Evolutionary conservation across 2,329 filamentous ascomycete genomes (phyloP), one percentile per base, ranked within the genome.

Genomic region (Trichoderma arundinaceum): DNA sequence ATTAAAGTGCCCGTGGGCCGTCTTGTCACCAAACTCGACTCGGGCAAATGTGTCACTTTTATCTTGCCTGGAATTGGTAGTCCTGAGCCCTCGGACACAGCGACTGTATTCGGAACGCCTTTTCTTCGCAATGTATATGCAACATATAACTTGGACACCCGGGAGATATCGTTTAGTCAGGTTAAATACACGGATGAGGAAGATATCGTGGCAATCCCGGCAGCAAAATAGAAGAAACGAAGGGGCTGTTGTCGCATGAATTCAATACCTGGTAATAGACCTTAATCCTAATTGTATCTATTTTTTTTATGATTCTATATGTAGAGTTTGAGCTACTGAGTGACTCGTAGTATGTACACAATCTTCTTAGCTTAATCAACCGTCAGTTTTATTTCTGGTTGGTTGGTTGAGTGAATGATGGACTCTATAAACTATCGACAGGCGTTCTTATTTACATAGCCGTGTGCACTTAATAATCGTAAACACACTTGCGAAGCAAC

Each of bases 141-240:
- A 22, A 61, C 58, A 1, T 61, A 48, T 12, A 61, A 61, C 35
- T 10, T 61, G 58, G 58, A 61, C 13, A 51, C 43, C 12, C 9
- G 38, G 44, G 46, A 49, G 19, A 7, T 61, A 44, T 35, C 44
- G 12, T 61, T 39, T 51, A 41, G 46, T 10, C 58, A 61, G 35
- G 58, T 61, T n/a, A 61, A 61, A 33, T 61, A 61, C 41, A 49
- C 58, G 2, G 44, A 61, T 28, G 58, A 61, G 46, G 58, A 61
- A 19, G 12, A 1, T 4, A 61, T 61, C 41, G 58, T 61, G 13
- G 44, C 58, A 2, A 61, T 61, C 3, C n/a, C 56, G 3, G n/a
- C 41, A 1, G n/a, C 43, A 1, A 38, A 48, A 17, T 44, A 59
- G 7, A 12, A 22, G 17, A 35, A 19, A 2, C 7, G 15, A 5